Evolutionary conservation across 495 filamentous ascomycete species (phyloP), one percentile per base, ranked within the genome.

Genomic region (Saxophila tyrrhenica): DNA sequence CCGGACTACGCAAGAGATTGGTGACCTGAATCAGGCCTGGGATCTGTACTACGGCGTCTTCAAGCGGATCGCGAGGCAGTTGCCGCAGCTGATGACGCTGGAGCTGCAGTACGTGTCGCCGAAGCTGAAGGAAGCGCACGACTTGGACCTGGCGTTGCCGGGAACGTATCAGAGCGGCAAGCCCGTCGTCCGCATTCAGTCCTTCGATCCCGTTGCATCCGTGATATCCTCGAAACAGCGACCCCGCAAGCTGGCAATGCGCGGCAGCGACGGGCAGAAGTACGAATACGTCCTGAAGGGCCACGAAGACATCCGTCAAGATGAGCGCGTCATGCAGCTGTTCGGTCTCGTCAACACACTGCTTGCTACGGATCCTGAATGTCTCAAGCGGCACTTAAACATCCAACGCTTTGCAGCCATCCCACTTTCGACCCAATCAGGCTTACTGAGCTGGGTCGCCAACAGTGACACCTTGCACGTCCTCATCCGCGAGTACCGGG

Each of bases 261-360:
- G 83, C 64, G 92, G 90, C 32, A 92, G 83, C 62, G 94, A 96
- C 63, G 92, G 91, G 52, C 80, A 72, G 46, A 75, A 78, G 13
- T 95, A 97, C 71, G 82, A 86, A 48, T 95, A 94, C 71, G 62
- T 81, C 21, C 76, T 99, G 63, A 99, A 99, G 71, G 92, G 92
- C 10, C 94, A 97, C 61, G 92, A 99, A 71, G 92, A 99, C 73
- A 96, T 96, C 59, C 80, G 92, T 53, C 92, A 99, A 70, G 92
- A 99, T 64, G 92, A 99, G 67, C 84, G 92, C 71, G 91, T 97
- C 51, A 99, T 99, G 92, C 92, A 99, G 67, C 79, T 99, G 16
- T 97, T 99, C 61, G 92, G 92, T 39, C 76, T 99, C 5, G 86
- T 87, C 66, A 99, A 99, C 60, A 99, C 94, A 0, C 78, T 97